Evolutionary conservation across 306 rosid genomes (phyloP), one percentile per base, ranked within the genome.

Genomic region (Cicer cuneatum): DNA sequence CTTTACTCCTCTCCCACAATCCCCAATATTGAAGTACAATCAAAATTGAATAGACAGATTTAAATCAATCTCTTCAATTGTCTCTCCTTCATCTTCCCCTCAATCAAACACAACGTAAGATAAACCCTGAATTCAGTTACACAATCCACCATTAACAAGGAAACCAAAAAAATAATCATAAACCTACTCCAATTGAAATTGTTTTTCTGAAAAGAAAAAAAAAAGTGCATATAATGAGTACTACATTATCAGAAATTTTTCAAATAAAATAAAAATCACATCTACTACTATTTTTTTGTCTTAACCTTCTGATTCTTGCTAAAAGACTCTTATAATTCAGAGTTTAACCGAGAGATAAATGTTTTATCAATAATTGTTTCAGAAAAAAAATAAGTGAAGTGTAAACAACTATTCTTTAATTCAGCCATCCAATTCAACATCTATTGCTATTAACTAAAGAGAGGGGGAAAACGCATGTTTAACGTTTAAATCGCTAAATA

Each of bases 401-500:
- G 40, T 0, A 1, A 57, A 0, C 0, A 58, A 58, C 12, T 24
- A 58, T 58, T 29, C 16, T 58, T 58, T 12, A 10, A 7, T 10
- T 33, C 18, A 1, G 6, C 5, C 1, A 6, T 33, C 15, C 1
- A 56, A 56, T 14, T 56, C 35, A 8, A 21, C 39, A 24, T 24
- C 33, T 24, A 24, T 24, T 40, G 43, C 10, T 40, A 40, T 6
- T 9, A 58, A 58, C 41, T 4, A 56, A 57, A 24, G n/a, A 8
- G 9, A 21, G 0, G 40, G 1, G 1, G 11, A 29, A 57, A 29
- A 5, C 1, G 29, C 15, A 6, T 12, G 10, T 13, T 6, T 43
- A 48, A 14, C 2, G 49, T 45, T 49, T 78, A 57, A 78, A 67
- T 60, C n/a, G 40, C 37, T 56, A 63, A 70, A 56, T n/a, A 62